Conservation (phyloP, 2,329 filamentous ascomycete species). For the Sporothrix brasiliensis region DNA sequence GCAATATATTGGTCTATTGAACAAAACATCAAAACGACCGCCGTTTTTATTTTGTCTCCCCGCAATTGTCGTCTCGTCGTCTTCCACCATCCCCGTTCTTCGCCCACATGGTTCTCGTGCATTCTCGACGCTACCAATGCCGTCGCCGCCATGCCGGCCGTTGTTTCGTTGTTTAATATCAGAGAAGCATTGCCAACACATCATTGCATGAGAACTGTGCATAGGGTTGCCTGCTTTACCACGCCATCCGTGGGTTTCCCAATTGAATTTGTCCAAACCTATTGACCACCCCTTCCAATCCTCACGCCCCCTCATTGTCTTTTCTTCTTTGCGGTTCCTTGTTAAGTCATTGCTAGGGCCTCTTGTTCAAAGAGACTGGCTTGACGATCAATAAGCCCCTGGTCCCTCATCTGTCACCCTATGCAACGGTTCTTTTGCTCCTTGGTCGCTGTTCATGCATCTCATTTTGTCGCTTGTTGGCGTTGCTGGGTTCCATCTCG, state of each 20-base stretch:
- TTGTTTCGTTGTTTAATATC: constrained; percentile 50
- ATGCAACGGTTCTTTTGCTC: constrained; percentile 43
- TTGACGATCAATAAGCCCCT: constrained; percentile 34
- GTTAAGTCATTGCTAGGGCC: neutral
- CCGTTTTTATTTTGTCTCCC: neutral
- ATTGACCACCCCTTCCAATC: constrained; percentile 8
- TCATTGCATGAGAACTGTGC: constrained; percentile 64
- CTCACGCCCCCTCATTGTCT: constrained; percentile 18
- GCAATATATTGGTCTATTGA: neutral
- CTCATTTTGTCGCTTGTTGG: constrained; percentile 42
- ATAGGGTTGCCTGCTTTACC: constrained; percentile 27
- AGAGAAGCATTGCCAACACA: constrained; percentile 69
- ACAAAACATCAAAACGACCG: neutral
- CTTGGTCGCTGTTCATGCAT: constrained; percentile 50
- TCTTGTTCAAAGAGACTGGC: constrained; percentile 40
- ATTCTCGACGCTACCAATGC: neutral
- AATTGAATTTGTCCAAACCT: constrained; percentile 20
- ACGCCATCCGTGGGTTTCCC: constrained; percentile 39
- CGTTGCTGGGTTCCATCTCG: constrained; percentile 10
- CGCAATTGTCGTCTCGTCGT: neutral
- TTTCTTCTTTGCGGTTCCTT: neutral
- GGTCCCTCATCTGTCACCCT: constrained; percentile 26
- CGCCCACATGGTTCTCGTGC: neutral
- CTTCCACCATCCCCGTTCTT: neutral
- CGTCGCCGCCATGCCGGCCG: constrained; percentile 12